Evolutionary conservation across 805 yeast genomes (phyloP), one percentile per base, ranked within the genome.

Genomic region (Starmerella apis): DNA sequence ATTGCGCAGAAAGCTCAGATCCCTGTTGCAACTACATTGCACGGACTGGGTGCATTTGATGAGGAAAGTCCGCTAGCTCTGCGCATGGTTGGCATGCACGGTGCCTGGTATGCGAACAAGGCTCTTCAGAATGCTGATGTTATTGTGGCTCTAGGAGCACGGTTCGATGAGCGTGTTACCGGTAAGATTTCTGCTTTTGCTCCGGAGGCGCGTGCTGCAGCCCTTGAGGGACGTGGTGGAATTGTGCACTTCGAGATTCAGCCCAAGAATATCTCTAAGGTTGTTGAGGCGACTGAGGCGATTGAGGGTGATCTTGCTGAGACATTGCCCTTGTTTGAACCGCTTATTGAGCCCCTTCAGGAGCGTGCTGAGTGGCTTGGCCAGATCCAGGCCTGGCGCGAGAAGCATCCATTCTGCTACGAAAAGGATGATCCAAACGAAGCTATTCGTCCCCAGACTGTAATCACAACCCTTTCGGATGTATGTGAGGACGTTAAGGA

Each of bases 61-160:
- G 97, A 92, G 72, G 77, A 74, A 55, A 95, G 88, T 69, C 81
- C 80, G 57, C 86, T 87, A 68, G 82, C 96, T 23, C 70, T 92
- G 58, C 96, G 90, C 68, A 86, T 92, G 94, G 77, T 92, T 59
- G 98, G 98, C 61, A 92, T 92, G 98, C 98, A 92, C 69, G 98
- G 98, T 57, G 76, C 81, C 54, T 96, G 87, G 46, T 86, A 87
- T 61, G 98, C 98, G 59, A 92, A 92, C 74, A 66, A 83, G 63
- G 94, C 97, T 47, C 82, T 92, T 59, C 98, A 92, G 72, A 74
- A 79, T 52, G 95, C 97, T 36, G 98, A 92, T 69, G 72, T 88
- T 61, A 86, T 92, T 64, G 70, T 92, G 55, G 97, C 97, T 16
- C 74, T 92, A 39, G 98, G 98, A 65, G 95, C 97, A 32, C 79